Evolutionary conservation across 495 filamentous ascomycete genomes (phyloP), one percentile per base, ranked within the genome.

Genomic region (Geoglossum glabrum): DNA sequence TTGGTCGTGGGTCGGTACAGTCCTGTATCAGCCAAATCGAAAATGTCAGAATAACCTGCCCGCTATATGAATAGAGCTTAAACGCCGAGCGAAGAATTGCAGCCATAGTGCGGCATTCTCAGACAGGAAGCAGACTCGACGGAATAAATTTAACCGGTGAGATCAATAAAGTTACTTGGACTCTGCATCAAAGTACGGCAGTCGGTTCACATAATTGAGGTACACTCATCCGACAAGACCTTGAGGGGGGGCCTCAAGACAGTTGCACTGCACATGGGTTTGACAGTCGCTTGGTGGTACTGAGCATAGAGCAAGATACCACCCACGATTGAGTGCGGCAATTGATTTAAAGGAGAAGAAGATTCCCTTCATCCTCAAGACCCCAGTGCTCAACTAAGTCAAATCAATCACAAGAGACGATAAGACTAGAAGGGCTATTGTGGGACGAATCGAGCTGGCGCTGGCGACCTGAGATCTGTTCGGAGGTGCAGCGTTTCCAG

Each of bases 11-110:
- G 88, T 90, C 49, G 90, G 85, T 65, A 90, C 83, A 73, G 80
- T 78, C 72, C 87, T 93, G 73, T 71, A 68, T 60, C 67, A 63
- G 59, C 63, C 61, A 64, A 61, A 63, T 57, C 73, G 69, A 73
- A 76, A 71, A 76, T 81, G 73, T 80, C 72, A 82, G 80, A 75
- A 86, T 78, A 79, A 78, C 82, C 76, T 73, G 76, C 84, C 82
- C 77, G 73, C 74, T 76, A 70, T 71, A 74, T 74, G 75, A 77
- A 75, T 83, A 27, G 43, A 61, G 58, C 57, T 56, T 21, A 58
- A 21, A 85, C 83, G 85, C 84, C 86, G 82, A 84, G 81, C 80
- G 79, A 75, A 85, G 86, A 92, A 90, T 73, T 89, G 84, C 82
- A 82, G 82, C 84, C 67, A 63, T 67, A 81, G 77, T 75, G 81